Percentiles rank a stretch among this genome's conserved stretches.
phyloP scores from a whole-genome alignment of 2,329 filamentous ascomycete species.

The Aureobasidium subglaciale region DNA sequence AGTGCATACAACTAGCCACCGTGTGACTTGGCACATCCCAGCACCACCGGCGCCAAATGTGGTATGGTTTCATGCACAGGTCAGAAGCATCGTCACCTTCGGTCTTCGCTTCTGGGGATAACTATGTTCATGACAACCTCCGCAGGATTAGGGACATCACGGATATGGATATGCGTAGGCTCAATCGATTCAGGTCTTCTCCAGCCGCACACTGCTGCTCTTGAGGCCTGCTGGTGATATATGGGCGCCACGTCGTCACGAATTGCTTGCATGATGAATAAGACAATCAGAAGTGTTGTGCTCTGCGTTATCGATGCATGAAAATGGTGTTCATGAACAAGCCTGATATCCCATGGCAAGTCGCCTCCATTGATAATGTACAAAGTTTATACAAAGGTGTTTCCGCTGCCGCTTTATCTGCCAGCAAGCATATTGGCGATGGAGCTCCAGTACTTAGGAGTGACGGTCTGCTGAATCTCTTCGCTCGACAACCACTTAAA shows the following conservation, averaged over 20 bases:
- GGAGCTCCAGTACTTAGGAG: constrained; percentile 61
- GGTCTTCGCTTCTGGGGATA: background rate
- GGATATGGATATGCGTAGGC: too few species aligned
- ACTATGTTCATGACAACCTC: too few species aligned
- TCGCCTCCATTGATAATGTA: constrained; percentile 12
- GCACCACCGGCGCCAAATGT: too few species aligned
- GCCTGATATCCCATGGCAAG: background rate
- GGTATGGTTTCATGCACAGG: background rate
- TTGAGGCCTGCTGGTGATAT: too few species aligned
- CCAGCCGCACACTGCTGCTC: too few species aligned
- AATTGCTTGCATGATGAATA: too few species aligned
- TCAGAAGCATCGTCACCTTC: background rate
- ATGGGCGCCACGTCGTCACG: too few species aligned
- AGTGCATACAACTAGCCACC: background rate
- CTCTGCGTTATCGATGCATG: too few species aligned
- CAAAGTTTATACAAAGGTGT: constrained; percentile 4
- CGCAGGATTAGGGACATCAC: too few species aligned
- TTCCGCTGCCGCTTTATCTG: constrained; percentile 42
- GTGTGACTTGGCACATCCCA: too few species aligned
- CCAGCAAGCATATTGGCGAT: constrained; percentile 80
- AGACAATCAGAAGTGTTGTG: too few species aligned
- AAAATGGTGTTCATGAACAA: background rate
- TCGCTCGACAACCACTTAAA: constrained; percentile 92
- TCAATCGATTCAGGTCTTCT: too few species aligned
- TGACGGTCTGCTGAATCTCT: constrained; percentile 66